Evolutionary conservation across 2,329 filamentous ascomycete genomes (phyloP).

Genomic region (Fonsecaea pugnacius): DNA sequence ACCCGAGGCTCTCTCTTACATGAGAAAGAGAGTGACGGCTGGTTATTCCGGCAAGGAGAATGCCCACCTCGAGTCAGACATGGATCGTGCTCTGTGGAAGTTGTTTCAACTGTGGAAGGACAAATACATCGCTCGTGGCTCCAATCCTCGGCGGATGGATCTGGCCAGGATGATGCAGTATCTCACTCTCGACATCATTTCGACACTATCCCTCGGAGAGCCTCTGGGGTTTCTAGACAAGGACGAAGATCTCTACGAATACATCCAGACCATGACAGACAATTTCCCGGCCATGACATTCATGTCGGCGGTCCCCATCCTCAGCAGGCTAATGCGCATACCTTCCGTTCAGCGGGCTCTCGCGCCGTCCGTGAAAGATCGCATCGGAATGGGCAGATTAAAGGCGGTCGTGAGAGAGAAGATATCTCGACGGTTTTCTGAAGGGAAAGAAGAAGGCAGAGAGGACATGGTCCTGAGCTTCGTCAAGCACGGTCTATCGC

Average conservation of each 20-base stretch:
- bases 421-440: not conserved
- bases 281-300: slow-evolving; percentile 9
- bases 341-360: not conserved
- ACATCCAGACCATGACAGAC: slow-evolving; percentile 39
- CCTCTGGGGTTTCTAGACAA: slow-evolving; percentile 52
- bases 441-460: slow-evolving; percentile 2
- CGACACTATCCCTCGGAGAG: slow-evolving; percentile 56
- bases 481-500: slow-evolving; percentile 22
- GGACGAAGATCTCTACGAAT: slow-evolving; percentile 49
- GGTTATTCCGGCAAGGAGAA: slow-evolving; percentile 42
- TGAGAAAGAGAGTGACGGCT: slow-evolving; percentile 56
- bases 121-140: slow-evolving; percentile 16
- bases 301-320: slow-evolving; percentile 2
- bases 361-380: slow-evolving; percentile 3
- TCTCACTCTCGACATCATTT: slow-evolving; percentile 63
- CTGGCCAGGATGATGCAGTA: slow-evolving; percentile 55
- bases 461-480: slow-evolving; percentile 22
- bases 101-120: slow-evolving; percentile 46
- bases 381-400: slow-evolving; percentile 4
- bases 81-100: slow-evolving; percentile 4
- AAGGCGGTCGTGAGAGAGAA: slow-evolving; percentile 4
- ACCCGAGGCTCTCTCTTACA: slow-evolving; percentile 51
- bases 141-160: slow-evolving; percentile 46
- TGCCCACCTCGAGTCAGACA: not conserved
- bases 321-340: not conserved